Evolutionary conservation across 208 protist species (phyloP).

Genomic region (Acanthamoeba triangularis): DNA sequence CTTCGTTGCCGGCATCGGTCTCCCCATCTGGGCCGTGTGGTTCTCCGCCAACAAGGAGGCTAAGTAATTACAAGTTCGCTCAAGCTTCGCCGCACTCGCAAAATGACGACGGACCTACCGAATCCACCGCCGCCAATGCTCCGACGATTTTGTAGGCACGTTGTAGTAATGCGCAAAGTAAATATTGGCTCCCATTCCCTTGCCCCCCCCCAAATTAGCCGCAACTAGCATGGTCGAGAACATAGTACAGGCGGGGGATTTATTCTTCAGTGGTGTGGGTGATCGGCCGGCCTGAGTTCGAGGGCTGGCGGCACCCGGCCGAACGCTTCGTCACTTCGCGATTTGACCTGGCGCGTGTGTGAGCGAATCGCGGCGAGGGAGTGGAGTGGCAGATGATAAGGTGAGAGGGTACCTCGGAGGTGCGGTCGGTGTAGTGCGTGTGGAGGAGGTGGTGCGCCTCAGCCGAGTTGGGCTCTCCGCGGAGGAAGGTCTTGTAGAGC

Average conservation of each 20-base stretch:
- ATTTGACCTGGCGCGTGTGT: constrained; percentile 22
- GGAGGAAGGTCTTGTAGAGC: constrained; percentile 79
- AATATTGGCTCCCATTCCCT: too few species aligned
- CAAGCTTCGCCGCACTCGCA: too few species aligned
- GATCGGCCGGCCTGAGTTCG: background rate
- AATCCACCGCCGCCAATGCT: too few species aligned
- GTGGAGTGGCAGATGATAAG: background rate
- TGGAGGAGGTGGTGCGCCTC: constrained; percentile 80
- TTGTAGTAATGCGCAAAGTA: too few species aligned
- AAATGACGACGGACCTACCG: too few species aligned
- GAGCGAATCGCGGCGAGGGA: background rate
- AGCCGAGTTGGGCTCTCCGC: constrained; percentile 71
- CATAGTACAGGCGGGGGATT: background rate
- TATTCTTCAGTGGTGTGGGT: constrained; percentile 7
- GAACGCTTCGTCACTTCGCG: background rate
- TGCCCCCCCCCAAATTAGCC: too few species aligned
- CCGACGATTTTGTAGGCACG: too few species aligned
- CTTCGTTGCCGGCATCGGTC: background rate
- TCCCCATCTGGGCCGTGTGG: constrained; percentile 46
- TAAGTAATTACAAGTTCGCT: background rate
- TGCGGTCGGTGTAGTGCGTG: constrained; percentile 80
- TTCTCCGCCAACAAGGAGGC: constrained; percentile 24
- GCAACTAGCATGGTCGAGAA: background rate
- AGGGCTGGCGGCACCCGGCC: background rate
- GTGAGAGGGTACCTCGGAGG: background rate